Conservation (phyloP, 306 rosid species). For the Cucurbita moschata region DNA sequence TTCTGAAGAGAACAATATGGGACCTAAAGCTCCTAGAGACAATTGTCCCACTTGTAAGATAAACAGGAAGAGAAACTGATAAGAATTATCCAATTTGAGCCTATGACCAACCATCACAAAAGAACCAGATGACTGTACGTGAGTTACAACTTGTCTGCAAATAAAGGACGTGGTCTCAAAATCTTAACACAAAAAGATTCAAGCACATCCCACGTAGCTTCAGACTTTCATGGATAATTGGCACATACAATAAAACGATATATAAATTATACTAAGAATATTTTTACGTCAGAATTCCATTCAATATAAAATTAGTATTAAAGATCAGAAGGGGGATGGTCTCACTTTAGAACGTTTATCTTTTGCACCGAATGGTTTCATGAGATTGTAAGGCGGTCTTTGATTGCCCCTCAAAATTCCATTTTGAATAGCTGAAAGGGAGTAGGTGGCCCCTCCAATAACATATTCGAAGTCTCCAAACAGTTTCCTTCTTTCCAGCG, state of each 20-base stretch:
- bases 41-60: not conserved
- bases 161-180: not conserved
- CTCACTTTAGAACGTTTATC: slow-evolving; percentile 58
- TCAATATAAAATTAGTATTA: not conserved
- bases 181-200: not conserved
- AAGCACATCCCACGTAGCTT: not conserved
- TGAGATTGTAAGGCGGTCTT: slow-evolving; percentile 76
- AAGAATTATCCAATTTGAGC: not conserved
- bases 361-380: slow-evolving; percentile 75
- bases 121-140: not conserved
- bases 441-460: slow-evolving; percentile 63
- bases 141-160: not conserved
- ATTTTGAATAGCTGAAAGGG: slow-evolving; percentile 84
- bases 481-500: slow-evolving; percentile 63
- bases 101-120: not conserved
- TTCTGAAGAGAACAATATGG: not conserved
- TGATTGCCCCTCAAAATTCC: slow-evolving; percentile 89
- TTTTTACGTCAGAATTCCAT: not conserved
- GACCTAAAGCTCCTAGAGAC: not conserved
- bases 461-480: slow-evolving; percentile 74
- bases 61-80: not conserved
- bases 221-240: not conserved
- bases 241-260: not conserved
- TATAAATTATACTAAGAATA: not conserved
- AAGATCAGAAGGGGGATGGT: not conserved